phyloP scores from a whole-genome alignment of 805 yeast species.

The Naumovozyma baii region DNA sequence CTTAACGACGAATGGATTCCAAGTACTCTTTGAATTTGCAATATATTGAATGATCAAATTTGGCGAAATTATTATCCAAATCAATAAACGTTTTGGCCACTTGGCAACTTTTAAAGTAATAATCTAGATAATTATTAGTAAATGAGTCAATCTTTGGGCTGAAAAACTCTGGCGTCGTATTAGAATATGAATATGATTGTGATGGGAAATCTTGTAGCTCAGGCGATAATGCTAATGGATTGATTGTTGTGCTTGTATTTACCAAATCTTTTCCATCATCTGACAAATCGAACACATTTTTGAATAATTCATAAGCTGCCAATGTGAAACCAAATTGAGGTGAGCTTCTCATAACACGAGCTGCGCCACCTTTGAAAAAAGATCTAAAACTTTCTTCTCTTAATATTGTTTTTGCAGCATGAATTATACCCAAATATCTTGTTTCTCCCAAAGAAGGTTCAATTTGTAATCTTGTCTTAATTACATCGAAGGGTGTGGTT shows the following conservation, averaged over 20 bases:
- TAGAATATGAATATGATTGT: slow-evolving; percentile 14
- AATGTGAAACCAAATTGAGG: slow-evolving; percentile 97
- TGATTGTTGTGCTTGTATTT: no score
- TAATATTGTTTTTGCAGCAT: slow-evolving; percentile 65
- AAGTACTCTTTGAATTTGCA: slow-evolving; percentile 25
- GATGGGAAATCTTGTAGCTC: no score
- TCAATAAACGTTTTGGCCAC: slow-evolving; percentile 53
- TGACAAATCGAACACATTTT: slow-evolving; percentile 27
- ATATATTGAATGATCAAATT: slow-evolving; percentile 44
- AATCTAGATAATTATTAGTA: slow-evolving; percentile 33
- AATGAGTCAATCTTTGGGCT: slow-evolving; percentile 25
- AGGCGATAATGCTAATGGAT: no score
- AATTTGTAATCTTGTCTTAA: slow-evolving; percentile 88
- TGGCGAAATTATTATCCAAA: slow-evolving; percentile 50
- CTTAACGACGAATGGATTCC: slow-evolving; percentile 1
- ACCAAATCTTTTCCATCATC: no score
- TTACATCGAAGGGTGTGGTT: slow-evolving; percentile 95
- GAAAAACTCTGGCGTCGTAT: slow-evolving; percentile 16
- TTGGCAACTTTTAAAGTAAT: slow-evolving; percentile 49
- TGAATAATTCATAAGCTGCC: slow-evolving; percentile 93
- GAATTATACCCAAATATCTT: slow-evolving; percentile 63
- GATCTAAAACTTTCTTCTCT: slow-evolving; percentile 79
- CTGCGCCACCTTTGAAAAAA: slow-evolving; percentile 93
- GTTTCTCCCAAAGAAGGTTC: slow-evolving; percentile 71
- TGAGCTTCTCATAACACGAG: slow-evolving; percentile 87